Conservation (phyloP, 495 filamentous ascomycete species). For the Margaritispora aquatica region DNA sequence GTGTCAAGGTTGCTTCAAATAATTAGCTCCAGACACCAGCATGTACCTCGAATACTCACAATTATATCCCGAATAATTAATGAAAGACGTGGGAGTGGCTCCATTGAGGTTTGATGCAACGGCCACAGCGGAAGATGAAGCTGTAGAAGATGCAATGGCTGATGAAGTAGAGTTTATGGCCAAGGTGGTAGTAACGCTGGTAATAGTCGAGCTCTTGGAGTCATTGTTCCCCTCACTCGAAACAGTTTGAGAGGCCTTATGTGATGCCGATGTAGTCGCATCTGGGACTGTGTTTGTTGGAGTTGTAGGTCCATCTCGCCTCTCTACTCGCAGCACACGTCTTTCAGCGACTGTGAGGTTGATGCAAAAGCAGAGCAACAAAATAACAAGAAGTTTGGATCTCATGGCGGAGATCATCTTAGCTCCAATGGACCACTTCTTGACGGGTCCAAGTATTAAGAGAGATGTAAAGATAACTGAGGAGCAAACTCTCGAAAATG, state of each 20-base stretch:
- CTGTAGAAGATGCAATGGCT: not conserved
- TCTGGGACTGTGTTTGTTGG: constrained; percentile 6
- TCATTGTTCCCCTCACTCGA: constrained; percentile 4
- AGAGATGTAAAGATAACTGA: constrained; percentile 1
- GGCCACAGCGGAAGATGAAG: constrained; percentile 1
- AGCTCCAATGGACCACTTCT: constrained; percentile 3
- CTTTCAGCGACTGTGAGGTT: constrained; percentile 13
- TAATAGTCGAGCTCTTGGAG: constrained; percentile 1
- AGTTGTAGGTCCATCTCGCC: constrained; percentile 13
- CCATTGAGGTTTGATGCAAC: constrained; percentile 17
- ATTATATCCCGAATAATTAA: constrained; percentile 14
- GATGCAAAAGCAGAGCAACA: constrained; percentile 20
- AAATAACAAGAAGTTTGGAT: constrained; percentile 10
- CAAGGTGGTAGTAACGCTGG: not conserved
- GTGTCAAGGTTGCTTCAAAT: constrained; percentile 31
- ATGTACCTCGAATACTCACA: constrained; percentile 8
- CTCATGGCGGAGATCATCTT: constrained; percentile 14
- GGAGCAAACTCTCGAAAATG: constrained; percentile 4
- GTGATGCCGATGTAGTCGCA: not conserved
- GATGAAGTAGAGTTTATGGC: not conserved
- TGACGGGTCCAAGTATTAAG: constrained; percentile 1
- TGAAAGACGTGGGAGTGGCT: constrained; percentile 5
- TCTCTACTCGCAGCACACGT: constrained; percentile 7
- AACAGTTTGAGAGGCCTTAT: not conserved
- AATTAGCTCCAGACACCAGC: not conserved